Conservation (phyloP, 225 moss, liverwort and hornwort species). For the Straminergon stramineum region DNA sequence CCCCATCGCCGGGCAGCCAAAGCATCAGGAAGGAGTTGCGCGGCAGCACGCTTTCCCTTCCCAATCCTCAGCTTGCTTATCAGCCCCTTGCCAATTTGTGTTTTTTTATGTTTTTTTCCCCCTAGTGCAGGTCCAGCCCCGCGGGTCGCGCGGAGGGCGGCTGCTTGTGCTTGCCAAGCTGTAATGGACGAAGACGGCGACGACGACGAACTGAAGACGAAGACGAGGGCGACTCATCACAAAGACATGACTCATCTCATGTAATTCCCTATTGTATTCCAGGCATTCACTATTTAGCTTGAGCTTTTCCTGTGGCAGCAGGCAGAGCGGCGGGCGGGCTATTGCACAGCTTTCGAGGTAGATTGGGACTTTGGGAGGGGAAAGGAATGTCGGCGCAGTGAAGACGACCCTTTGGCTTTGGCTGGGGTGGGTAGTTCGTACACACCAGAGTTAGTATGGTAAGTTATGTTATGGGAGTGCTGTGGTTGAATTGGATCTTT, state of each 20-base stretch:
- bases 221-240: not conserved
- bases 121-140: not conserved
- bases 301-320: not conserved
- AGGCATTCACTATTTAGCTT: not conserved
- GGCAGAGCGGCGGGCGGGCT: not conserved
- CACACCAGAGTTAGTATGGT: not conserved
- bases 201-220: not conserved
- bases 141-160: not conserved
- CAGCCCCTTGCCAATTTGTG: not conserved
- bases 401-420: not conserved
- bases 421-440: not conserved
- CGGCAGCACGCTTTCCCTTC: not conserved
- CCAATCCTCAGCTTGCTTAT: not conserved
- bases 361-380: not conserved
- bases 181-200: not conserved
- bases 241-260: not conserved
- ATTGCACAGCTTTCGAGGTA: slow-evolving; percentile 19
- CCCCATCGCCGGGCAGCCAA: not conserved
- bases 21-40: not conserved
- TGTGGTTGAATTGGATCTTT: not conserved
- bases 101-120: not conserved
- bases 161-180: not conserved
- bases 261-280: not conserved
- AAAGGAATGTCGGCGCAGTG: slow-evolving; percentile 32
- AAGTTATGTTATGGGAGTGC: not conserved